Base-by-base conservation (phyloP, 306 rosid genomes). In the Arachis stenosperma region DNA sequence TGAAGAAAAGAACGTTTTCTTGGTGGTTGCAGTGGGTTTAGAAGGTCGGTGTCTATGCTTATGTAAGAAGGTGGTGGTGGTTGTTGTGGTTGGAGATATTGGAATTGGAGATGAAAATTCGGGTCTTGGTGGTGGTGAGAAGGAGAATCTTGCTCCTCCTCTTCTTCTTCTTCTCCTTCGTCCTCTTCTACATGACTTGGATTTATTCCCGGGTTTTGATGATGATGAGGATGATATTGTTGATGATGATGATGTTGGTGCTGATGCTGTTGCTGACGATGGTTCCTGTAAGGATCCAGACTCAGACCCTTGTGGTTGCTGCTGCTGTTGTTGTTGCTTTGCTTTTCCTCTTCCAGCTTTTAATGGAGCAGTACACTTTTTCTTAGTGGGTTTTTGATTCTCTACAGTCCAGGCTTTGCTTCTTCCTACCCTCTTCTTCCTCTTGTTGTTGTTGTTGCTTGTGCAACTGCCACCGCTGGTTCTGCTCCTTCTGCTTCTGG, bases 241-340 rank as follows among this genome's bases (percentile, higher is more conserved):
- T 66, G 81, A 44, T 9, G 80, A 11, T 3, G 81, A 3, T 6
- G 67, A 2, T 62, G 84, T 36, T 15, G 81, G 1, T 15, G 62
- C 0, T 65, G 86, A 40, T 9, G 67, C 4, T 67, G 83, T 10
- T 53, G 81, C 4, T 74, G 86, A 68, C 14, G 86, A 59, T 77
- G 83, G 67, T 77, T 86, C 72, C 79, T 74, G 82, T 79, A 92
- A 88, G 96, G 91, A 94, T 91, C 98, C 97, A 94, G 97, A 83
- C 61, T 89, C 89, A 86, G 90, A 55, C 73, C 78, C 74, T 74
- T 67, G 65, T n/a, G 22, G 65, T n/a, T 59, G 63, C 30, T 12
- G 36, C 15, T 41, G 69, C 9, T 40, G 65, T n/a, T 59, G 63
- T 30, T 12, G 36, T 40, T 41, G 69, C 5, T 14, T 39, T 71